phyloP scores from a whole-genome alignment of 345 rosid genomes.

The Eutrema yunnanense region DNA sequence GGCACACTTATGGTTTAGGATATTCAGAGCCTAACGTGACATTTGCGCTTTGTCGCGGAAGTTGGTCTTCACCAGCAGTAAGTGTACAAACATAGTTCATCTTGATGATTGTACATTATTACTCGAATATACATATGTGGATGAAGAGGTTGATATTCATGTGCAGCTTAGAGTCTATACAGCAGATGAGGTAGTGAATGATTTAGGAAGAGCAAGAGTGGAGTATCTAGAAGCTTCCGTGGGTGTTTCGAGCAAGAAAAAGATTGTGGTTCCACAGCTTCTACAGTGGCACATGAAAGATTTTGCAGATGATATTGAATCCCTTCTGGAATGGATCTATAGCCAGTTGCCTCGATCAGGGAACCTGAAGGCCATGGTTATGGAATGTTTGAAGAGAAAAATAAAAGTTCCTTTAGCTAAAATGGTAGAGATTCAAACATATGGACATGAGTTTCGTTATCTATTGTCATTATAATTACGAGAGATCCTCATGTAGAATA shows the following conservation, averaged over 20 bases:
- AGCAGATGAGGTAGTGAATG: constrained; percentile 63
- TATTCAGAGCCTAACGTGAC: constrained; percentile 86
- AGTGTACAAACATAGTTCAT: constrained; percentile 23
- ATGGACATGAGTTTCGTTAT: constrained; percentile 72
- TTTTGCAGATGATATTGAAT: constrained; percentile 76
- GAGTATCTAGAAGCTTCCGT: constrained; percentile 82
- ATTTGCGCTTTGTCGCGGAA: constrained; percentile 88
- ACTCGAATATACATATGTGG: background rate
- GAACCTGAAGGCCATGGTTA: constrained; percentile 52
- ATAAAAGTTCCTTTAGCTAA: constrained; percentile 42
- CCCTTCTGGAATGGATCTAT: constrained; percentile 82
- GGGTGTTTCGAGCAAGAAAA: constrained; percentile 74
- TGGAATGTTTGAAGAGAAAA: constrained; percentile 63
- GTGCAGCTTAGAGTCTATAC: constrained; percentile 76
- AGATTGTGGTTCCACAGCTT: constrained; percentile 72
- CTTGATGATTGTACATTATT: background rate
- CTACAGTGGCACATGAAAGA: constrained; percentile 88
- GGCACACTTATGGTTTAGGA: constrained; percentile 79
- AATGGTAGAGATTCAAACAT: constrained; percentile 67
- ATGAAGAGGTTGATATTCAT: background rate
- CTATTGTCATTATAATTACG: constrained; percentile 41
- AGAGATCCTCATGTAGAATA: background rate
- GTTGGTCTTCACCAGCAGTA: constrained; percentile 94
- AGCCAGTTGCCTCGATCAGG: constrained; percentile 74
- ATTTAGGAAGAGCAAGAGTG: constrained; percentile 61